Base-by-base conservation (phyloP, 164 flowering plant species). In the Litsea cubeba region DNA sequence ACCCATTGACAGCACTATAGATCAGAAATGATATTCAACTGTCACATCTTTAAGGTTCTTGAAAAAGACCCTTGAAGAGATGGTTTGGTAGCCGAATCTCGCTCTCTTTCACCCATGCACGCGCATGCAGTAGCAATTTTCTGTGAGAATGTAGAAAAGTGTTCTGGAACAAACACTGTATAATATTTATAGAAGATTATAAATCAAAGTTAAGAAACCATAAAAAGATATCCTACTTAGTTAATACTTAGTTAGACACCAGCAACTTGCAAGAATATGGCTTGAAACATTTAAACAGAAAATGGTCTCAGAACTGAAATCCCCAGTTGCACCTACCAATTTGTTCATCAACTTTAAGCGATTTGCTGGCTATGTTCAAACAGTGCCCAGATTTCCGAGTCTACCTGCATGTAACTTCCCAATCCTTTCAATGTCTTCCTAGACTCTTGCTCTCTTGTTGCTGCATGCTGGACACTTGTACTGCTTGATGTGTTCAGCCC, bases 391-490 rank as follows among this genome's bases (percentile, higher is more conserved):
- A 5, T 40, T 35, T 68, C 26, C 46, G 46, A 40, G n/a, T 40
- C 24, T 68, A 22, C 25, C 40, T 46, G 54, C 14, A 65, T 65
- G 28, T 8, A 40, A 5, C 46, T 40, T 26, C n/a, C 35, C 71
- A 11, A 18, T 50, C 70, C 22, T 32, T 66, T 40, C 46, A 40
- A 8, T 40, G 26, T 11, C 14, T 54, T 54, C 6, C n/a, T 46
- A 87, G 78, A 76, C 88, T 71, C 84, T 87, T 40, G 84, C 83
- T 78, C 88, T 88, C 86, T 91, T 91, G 88, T 71, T 87, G 83
- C 90, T 88, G 85, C 97, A 91, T 30, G 82, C 70, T 1, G 97
- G 97, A 83, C 97, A 91, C 78, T 91, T 91, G 84, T 91, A 91
- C 79, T 90, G 97, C 88, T 90, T 87, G 75, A 91, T 91, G 70